Evolutionary conservation across 306 rosid species (phyloP).

Genomic region (Rubus parviflorus): DNA sequence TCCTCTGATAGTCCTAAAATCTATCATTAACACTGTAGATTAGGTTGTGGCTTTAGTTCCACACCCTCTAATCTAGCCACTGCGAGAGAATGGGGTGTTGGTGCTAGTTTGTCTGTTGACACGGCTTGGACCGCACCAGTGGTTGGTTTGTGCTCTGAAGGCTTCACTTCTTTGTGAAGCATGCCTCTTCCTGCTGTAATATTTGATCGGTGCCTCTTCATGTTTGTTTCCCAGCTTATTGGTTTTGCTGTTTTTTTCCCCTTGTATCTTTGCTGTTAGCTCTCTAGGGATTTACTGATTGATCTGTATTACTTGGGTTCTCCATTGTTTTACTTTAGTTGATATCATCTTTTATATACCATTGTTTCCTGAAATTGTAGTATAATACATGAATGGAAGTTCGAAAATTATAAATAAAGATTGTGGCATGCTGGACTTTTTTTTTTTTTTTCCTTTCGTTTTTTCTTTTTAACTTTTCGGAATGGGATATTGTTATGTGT

Average conservation of each 20-base stretch:
- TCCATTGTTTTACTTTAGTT: background rate
- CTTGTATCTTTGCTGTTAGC: background rate
- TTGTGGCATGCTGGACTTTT: background rate
- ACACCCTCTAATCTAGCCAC: background rate
- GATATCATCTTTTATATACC: background rate
- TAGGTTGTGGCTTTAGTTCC: background rate
- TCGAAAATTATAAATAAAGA: background rate
- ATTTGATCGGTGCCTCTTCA: background rate
- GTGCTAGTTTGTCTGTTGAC: background rate
- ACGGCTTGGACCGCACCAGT: background rate
- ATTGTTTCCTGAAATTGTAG: background rate
- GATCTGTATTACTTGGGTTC: background rate
- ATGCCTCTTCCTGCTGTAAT: background rate
- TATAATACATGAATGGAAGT: background rate
- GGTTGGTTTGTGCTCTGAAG: background rate
- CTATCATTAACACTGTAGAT: background rate
- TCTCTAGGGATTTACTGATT: background rate
- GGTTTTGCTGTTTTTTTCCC: background rate
- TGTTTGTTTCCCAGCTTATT: background rate
- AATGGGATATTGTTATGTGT: background rate
- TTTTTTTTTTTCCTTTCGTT: background rate
- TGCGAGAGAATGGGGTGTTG: background rate
- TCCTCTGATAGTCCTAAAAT: background rate
- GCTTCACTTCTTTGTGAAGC: background rate
- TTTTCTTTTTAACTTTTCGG: background rate